These are phyloP conservation scores for Starmerella roubikii DNA, from an alignment of 805 yeast species.

Conservation along the genomic window DNA sequence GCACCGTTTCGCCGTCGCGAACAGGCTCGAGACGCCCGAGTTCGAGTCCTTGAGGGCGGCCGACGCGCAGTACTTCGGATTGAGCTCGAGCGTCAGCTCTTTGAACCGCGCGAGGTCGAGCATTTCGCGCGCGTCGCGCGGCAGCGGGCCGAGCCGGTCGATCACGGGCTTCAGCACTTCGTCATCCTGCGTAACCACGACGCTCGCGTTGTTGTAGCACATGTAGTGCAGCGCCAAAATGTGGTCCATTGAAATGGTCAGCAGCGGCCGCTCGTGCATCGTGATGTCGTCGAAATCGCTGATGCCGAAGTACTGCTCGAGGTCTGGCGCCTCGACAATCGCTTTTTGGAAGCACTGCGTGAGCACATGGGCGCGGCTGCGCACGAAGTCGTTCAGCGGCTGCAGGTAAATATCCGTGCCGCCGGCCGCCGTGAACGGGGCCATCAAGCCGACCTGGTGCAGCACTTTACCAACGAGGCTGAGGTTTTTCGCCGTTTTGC, in stretches of 20 bases:
- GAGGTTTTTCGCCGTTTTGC: constrained; percentile 39
- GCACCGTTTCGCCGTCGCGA: constrained; percentile 50
- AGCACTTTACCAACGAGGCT: constrained; percentile 43
- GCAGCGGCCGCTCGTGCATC: constrained; percentile 33
- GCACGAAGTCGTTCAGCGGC: constrained; percentile 64
- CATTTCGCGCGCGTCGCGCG: constrained; percentile 34
- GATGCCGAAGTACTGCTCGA: constrained; percentile 49
- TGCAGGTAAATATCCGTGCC: constrained; percentile 55
- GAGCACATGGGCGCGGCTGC: constrained; percentile 36
- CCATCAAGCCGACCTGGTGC: constrained; percentile 53
- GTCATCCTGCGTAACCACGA: constrained; percentile 26
- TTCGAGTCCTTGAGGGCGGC: constrained; percentile 12
- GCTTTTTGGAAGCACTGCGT: constrained; percentile 31
- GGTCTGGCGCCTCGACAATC: constrained; percentile 40
- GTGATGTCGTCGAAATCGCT: constrained; percentile 53
- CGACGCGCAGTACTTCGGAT: constrained; percentile 36
- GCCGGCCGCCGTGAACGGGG: constrained; percentile 34
- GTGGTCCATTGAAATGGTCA: constrained; percentile 28
- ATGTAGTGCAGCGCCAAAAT: constrained; percentile 30
- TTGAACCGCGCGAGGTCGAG: constrained; percentile 41
- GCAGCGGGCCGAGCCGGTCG: constrained; percentile 31
- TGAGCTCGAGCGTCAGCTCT: constrained; percentile 42
- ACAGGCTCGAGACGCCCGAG: constrained; percentile 24
- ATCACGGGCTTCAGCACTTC: constrained; percentile 41
- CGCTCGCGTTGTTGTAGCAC: constrained; percentile 21